Conservation (phyloP, 176 grass and related monocot genomes). For the Aegilops umbellulata region DNA sequence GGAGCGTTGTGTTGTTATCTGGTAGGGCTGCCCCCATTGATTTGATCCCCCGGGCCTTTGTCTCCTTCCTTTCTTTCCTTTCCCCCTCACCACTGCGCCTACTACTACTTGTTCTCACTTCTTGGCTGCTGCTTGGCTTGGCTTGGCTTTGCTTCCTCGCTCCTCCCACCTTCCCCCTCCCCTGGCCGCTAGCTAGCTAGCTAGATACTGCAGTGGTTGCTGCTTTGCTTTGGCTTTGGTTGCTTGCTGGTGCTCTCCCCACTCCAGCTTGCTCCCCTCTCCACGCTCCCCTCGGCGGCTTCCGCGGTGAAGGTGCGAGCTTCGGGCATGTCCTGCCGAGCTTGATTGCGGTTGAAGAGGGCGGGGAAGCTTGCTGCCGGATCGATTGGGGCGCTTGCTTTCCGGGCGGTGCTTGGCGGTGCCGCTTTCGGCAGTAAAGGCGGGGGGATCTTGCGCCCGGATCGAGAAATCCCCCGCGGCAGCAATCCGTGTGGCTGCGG, state of each 20-base stretch:
- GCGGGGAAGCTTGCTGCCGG: slow-evolving; percentile 21
- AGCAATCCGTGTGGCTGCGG: background rate
- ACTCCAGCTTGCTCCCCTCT: background rate
- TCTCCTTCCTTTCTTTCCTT: background rate
- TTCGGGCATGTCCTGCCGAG: background rate
- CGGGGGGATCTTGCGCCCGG: slow-evolving; percentile 38
- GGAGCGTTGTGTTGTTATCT: slow-evolving; percentile 8
- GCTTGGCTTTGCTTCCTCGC: slow-evolving; percentile 4
- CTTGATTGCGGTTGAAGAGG: slow-evolving; percentile 16
- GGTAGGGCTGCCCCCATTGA: slow-evolving; percentile 25
- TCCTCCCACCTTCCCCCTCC: background rate
- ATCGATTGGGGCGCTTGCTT: slow-evolving; percentile 13
- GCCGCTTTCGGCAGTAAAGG: slow-evolving; percentile 30
- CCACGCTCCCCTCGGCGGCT: background rate
- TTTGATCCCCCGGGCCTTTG: slow-evolving; percentile 22
- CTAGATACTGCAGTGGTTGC: too few relatives aligned
- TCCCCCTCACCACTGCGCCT: background rate
- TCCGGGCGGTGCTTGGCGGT: slow-evolving; percentile 26
- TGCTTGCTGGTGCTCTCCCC: background rate
- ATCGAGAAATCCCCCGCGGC: slow-evolving; percentile 21
- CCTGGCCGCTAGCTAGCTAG: background rate
- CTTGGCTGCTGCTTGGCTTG: background rate
- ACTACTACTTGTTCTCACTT: background rate
- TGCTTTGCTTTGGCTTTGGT: background rate
- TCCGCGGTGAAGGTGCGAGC: too few relatives aligned